Evolutionary conservation across 2,329 filamentous ascomycete genomes (phyloP).

Genomic region (Xylariaceae sp.): DNA sequence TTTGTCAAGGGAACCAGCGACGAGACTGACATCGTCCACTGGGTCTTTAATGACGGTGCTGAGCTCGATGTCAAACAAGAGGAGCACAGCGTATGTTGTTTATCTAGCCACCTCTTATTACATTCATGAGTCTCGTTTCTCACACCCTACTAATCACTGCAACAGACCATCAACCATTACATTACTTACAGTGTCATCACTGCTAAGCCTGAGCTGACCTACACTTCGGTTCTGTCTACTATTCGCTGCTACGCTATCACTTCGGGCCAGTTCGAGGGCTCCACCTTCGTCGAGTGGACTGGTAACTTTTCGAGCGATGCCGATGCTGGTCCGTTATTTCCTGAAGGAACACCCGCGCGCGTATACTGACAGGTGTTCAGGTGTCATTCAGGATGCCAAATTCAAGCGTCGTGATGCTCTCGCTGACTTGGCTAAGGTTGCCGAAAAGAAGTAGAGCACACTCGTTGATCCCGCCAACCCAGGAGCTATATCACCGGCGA

Average conservation of each 20-base stretch:
- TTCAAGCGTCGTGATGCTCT: slow-evolving; percentile 72
- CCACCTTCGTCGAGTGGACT: slow-evolving; percentile 66
- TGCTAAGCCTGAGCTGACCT: slow-evolving; percentile 59
- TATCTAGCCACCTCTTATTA: neutral
- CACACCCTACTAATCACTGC: neutral
- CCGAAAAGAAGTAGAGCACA: slow-evolving; percentile 29
- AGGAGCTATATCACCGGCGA: no score
- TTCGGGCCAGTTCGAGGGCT: slow-evolving; percentile 59
- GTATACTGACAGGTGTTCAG: slow-evolving; percentile 36
- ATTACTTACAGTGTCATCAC: slow-evolving; percentile 72
- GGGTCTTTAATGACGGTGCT: slow-evolving; percentile 68
- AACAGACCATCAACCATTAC: slow-evolving; percentile 65
- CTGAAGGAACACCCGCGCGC: neutral
- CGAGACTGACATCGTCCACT: slow-evolving; percentile 66
- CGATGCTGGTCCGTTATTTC: slow-evolving; percentile 54
- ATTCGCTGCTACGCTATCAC: slow-evolving; percentile 63
- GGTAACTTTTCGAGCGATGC: slow-evolving; percentile 68
- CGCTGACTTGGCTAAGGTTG: slow-evolving; percentile 57
- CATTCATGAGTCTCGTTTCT: neutral
- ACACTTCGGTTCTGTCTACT: slow-evolving; percentile 64
- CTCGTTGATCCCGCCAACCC: no score
- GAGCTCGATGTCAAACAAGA: slow-evolving; percentile 71
- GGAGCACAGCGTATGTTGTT: slow-evolving; percentile 60
- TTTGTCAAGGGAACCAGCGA: slow-evolving; percentile 57
- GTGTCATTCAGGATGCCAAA: slow-evolving; percentile 70